Base-by-base conservation (phyloP, 139 green algal species). In the Nannochloris sp. region DNA sequence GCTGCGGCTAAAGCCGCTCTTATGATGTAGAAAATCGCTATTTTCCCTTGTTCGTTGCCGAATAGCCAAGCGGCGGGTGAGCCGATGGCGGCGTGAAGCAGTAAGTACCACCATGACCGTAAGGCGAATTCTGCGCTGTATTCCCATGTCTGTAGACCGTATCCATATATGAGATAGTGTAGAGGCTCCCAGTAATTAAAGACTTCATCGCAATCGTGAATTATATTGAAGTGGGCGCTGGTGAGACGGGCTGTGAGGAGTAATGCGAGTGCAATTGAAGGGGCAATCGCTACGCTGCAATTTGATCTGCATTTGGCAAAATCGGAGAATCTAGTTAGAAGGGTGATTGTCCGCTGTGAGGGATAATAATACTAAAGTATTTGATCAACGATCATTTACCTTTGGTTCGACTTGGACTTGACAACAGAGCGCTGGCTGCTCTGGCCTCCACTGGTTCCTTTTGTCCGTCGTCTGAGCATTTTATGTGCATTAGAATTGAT, bases 131-230 rank as follows among this genome's bases (percentile, higher is more conserved):
- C 6, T 1, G 89, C 31, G 74, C 76, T 85, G 76, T 96, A 95
- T 48, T 96, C 89, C 59, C 59, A 65, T 44, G 62, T 92, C 54
- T 94, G 90, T 38, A 92, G 51, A 8, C 89, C 89, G 39, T 65
- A 76, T 45, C 83, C 88, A 54, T 92, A 80, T 3, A 92, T 25
- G 14, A 96, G 47, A 57, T 81, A 90, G 64, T 96, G 89, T 15
- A 96, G 78, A 7, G 89, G 89, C 60, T 96, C 89, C 84, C 89
- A 91, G 64, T 94, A 96, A 70, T 96, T 96, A 78, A 74, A 96
- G 0, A 85, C 81, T 68, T 96, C 89, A 53, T 96, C 89, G 72
- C 89, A 96, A 65, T 96, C 89, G 34, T 95, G 88, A 23, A 96
- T 72, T 30, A 95, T 84, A 72, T 94, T 96, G 45, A 74, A 65